Evolutionary conservation across 805 yeast genomes (phyloP).

Genomic region (Lachancea cidri): DNA sequence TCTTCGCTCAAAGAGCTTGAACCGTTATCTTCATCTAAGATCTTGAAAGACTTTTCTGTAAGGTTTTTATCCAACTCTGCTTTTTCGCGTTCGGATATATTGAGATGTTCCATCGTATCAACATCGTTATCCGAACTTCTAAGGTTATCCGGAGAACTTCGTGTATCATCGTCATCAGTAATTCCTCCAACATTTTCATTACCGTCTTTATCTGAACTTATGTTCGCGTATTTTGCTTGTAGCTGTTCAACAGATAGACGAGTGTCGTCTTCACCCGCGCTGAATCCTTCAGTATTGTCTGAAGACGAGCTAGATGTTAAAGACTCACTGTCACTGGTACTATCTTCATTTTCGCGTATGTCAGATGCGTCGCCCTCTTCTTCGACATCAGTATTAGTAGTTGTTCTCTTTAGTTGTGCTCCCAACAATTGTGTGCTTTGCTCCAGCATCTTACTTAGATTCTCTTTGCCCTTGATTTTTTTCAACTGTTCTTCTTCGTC

Average conservation of each 20-base stretch:
- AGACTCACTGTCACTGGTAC: conserved; percentile 7
- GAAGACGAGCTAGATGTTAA: conserved; percentile 15
- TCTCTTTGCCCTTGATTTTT: conserved; percentile 77
- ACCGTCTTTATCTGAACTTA: conserved; percentile 9
- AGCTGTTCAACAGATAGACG: conserved; percentile 41
- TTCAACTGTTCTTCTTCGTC: conserved; percentile 76
- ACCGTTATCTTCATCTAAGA: conserved; percentile 1
- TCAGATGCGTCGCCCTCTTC: conserved; percentile 8
- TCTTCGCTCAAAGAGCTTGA: not conserved
- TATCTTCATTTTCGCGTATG: conserved; percentile 12
- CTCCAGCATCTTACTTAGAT: conserved; percentile 79
- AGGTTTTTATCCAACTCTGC: not conserved
- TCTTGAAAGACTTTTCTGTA: not conserved
- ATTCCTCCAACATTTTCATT: conserved; percentile 9
- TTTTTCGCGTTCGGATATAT: no score
- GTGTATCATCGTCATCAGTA: not conserved
- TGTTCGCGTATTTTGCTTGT: conserved; percentile 37
- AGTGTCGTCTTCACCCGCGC: conserved; percentile 31
- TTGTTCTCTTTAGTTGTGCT: conserved; percentile 58
- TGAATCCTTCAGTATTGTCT: conserved; percentile 14
- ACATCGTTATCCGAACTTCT: no score
- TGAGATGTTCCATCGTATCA: no score
- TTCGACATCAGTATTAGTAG: conserved; percentile 21
- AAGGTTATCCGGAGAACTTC: no score
- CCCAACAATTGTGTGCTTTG: conserved; percentile 87